These are phyloP conservation scores for Cochlearia excelsa DNA, from an alignment of 345 rosid genomes.

Conservation along the genomic window DNA sequence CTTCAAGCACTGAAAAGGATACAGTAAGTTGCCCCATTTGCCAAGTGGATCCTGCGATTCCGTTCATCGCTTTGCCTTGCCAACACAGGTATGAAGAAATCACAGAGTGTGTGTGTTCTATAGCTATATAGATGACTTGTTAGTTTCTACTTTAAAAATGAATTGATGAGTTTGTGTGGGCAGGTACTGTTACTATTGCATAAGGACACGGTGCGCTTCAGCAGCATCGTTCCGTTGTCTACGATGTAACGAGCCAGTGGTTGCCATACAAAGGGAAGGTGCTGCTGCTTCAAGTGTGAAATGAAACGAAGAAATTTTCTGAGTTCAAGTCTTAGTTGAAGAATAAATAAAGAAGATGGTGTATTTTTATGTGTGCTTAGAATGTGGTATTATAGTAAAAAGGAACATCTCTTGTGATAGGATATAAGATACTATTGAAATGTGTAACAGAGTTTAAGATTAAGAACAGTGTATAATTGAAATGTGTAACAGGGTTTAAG, in stretches of 20 bases:
- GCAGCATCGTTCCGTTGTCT: constrained; percentile 71
- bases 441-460: no score
- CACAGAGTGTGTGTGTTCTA: neutral
- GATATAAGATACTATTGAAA: no score
- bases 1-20: constrained; percentile 55
- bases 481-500: no score
- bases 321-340: no score
- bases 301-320: neutral
- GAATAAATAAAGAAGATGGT: no score
- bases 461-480: no score
- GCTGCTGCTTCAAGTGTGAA: constrained; percentile 37
- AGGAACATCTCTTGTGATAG: no score
- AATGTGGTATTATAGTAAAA: no score
- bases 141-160: neutral
- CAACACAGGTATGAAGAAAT: constrained; percentile 65
- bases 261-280: constrained; percentile 80
- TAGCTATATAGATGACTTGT: no score
- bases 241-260: constrained; percentile 70
- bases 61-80: constrained; percentile 92
- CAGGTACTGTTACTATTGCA: constrained; percentile 97
- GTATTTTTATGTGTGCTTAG: no score
- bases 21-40: constrained; percentile 77
- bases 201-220: constrained; percentile 81
- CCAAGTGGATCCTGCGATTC: constrained; percentile 67
- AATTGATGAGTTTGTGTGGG: constrained; percentile 22